A percentile compares a stretch with the other conserved stretches of the same genome.
Evolutionary conservation across 257 asterid genomes (phyloP).

Genomic region (Avicennia marina): DNA sequence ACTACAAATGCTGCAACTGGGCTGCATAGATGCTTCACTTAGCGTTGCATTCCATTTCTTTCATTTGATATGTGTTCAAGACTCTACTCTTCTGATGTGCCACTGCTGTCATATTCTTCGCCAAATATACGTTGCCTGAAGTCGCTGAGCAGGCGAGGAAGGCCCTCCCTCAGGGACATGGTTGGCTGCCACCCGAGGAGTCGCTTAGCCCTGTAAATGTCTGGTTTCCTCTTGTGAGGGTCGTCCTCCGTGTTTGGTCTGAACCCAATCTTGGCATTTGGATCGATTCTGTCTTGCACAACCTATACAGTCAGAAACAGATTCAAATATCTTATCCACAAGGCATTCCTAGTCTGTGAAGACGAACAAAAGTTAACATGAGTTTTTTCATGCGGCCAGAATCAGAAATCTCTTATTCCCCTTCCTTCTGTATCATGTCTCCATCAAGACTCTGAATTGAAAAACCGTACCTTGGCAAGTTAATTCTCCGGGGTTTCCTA

Average conservation of each 20-base stretch:
- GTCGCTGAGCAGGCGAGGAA: constrained; percentile 75
- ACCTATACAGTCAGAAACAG: constrained; percentile 36
- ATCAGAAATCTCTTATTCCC: too few species aligned
- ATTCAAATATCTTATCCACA: too few species aligned
- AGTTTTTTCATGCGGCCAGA: too few species aligned
- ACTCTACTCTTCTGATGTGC: constrained; percentile 18
- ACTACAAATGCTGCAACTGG: too few species aligned
- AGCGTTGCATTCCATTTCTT: too few species aligned
- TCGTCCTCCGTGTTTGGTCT: constrained; percentile 77
- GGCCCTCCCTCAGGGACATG: constrained; percentile 68
- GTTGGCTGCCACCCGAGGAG: constrained; percentile 78
- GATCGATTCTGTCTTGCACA: constrained; percentile 77
- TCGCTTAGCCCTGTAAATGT: constrained; percentile 69
- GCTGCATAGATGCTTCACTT: constrained; percentile 8
- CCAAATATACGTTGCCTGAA: constrained; percentile 67
- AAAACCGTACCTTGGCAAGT: constrained; percentile 81
- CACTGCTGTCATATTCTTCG: constrained; percentile 24
- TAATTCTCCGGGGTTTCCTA: constrained; percentile 75
- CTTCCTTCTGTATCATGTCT: too few species aligned
- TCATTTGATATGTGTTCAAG: background rate
- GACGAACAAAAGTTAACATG: too few species aligned
- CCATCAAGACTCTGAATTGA: too few species aligned
- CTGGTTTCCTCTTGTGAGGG: constrained; percentile 88
- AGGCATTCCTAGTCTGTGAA: too few species aligned
- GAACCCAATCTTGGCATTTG: constrained; percentile 70